phyloP scores from a whole-genome alignment of 225 moss, liverwort and hornwort species.

The Pseudoscleropodium purum region DNA sequence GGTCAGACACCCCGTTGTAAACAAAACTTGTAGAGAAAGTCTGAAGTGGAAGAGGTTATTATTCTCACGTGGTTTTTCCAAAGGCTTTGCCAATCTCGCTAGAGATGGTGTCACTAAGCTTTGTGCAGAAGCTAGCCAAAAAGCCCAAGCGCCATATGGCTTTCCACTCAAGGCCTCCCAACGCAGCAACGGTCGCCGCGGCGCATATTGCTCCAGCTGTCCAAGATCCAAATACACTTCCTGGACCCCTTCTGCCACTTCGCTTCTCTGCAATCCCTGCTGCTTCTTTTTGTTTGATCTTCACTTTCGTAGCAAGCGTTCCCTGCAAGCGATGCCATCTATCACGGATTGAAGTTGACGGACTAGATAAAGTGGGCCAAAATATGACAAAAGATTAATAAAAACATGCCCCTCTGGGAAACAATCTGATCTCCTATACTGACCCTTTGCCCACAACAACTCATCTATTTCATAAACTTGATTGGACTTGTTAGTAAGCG shows the following conservation, averaged over 20 bases:
- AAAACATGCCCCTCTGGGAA: background rate
- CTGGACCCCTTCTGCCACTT: slow-evolving; percentile 85
- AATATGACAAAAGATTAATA: background rate
- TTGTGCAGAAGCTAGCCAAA: slow-evolving; percentile 92
- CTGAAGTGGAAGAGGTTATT: background rate
- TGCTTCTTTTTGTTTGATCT: slow-evolving; percentile 78
- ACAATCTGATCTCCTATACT: background rate
- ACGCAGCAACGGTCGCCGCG: slow-evolving; percentile 30
- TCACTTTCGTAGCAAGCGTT: slow-evolving; percentile 80
- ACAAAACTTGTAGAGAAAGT: background rate
- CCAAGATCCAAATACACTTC: slow-evolving; percentile 88
- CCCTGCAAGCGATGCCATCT: slow-evolving; percentile 27
- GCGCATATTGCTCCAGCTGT: slow-evolving; percentile 77
- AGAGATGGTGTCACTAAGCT: slow-evolving; percentile 91
- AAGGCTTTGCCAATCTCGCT: slow-evolving; percentile 97
- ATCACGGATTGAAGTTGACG: background rate
- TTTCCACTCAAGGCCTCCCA: slow-evolving; percentile 54
- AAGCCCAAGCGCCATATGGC: slow-evolving; percentile 72
- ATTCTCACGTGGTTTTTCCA: slow-evolving; percentile 77
- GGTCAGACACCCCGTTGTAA: background rate
- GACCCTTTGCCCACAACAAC: background rate
- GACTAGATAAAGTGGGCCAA: background rate
- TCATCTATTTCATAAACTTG: background rate
- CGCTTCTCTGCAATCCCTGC: slow-evolving; percentile 91
- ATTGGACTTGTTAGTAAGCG: background rate